Conservation (phyloP, 164 flowering plant species). For the Nymphaea thermarum region DNA sequence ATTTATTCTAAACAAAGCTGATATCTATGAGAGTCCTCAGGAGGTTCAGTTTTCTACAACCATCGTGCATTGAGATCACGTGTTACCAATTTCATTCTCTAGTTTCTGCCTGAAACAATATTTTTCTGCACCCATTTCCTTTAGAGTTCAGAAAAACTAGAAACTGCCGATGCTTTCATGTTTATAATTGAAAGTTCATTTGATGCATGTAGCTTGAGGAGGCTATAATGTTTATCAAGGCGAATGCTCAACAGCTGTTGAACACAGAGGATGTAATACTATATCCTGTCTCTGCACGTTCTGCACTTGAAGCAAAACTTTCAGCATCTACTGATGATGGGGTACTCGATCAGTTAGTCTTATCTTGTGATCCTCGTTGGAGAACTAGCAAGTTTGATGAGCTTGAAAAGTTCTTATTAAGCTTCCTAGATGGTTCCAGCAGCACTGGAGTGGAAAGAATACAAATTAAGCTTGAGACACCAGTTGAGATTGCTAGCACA, state of each 20-base stretch:
- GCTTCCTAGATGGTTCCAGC: conserved; percentile 79
- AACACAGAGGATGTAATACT: conserved; percentile 53
- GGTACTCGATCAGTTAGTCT: conserved; percentile 11
- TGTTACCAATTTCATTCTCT: not conserved
- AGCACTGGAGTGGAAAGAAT: conserved; percentile 73
- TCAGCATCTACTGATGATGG: conserved; percentile 20
- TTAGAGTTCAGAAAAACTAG: not conserved
- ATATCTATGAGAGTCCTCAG: conserved; percentile 45
- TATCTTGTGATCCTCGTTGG: conserved; percentile 21
- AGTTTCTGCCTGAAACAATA: not conserved
- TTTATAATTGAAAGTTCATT: not conserved
- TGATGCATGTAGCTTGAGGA: conserved; percentile 58
- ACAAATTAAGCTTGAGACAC: conserved; percentile 89
- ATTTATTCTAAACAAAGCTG: conserved; percentile 86
- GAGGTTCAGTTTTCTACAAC: conserved; percentile 43
- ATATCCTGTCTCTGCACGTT: conserved; percentile 86
- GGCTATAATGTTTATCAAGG: conserved; percentile 70
- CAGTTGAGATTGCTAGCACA: conserved; percentile 68
- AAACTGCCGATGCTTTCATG: not conserved
- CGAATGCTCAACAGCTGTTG: conserved; percentile 54
- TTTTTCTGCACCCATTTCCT: not conserved
- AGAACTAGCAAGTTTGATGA: conserved; percentile 37
- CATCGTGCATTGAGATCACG: not conserved
- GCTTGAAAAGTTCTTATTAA: conserved; percentile 66
- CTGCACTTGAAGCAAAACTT: conserved; percentile 75